Base-by-base conservation (phyloP, 2,329 filamentous ascomycete species). In the Claviceps fusiformis region DNA sequence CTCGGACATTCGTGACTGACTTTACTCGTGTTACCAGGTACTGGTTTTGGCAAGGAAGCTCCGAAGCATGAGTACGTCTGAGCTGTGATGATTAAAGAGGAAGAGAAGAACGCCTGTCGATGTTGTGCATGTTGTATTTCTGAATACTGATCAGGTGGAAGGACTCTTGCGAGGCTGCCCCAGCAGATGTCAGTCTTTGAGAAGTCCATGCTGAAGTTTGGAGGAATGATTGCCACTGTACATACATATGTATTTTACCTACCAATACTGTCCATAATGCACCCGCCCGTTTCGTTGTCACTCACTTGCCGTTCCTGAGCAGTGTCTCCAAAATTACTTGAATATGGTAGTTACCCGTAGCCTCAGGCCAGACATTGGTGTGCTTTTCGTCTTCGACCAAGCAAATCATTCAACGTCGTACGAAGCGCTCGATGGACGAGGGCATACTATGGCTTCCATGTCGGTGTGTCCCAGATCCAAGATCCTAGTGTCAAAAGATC, bases 1-100 rank as follows among this genome's bases (percentile, higher is more conserved):
- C 19, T 39, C 7, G 37, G 39, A 37, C 24, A 15, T 35, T 3
- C 8, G 35, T 53, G 41, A 17, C 52, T 54, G 49, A 57, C 49
- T n/a, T 44, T 10, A 15, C 24, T 15, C 24, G 15, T 6, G 15
- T 4, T 50, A 35, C 13, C 50, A 71, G 70, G 56, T 72, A 73
- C 59, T 73, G 71, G 71, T 73, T 73, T 60, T 63, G 62, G 62
- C 57, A 62, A 52, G 54, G 56, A 35, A 33, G 35, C 31, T 31
- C 45, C 27, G n/a, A 27, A 47, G 19, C 45, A 24, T 50, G 24
- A 54, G 43, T 9, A 24, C 8, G 15, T 41, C 15, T 41, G 39
- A 9, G 17, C 39, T 6, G 17, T n/a, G 15, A 41, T n/a, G 15
- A 41, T 5, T 9, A 6, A 9, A 41, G 39, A 9, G 17, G 5